A percentile compares a stretch with the other conserved stretches of the same genome.
Evolutionary conservation across 345 rosid genomes (phyloP).

Genomic region (Corchorus olitorius): DNA sequence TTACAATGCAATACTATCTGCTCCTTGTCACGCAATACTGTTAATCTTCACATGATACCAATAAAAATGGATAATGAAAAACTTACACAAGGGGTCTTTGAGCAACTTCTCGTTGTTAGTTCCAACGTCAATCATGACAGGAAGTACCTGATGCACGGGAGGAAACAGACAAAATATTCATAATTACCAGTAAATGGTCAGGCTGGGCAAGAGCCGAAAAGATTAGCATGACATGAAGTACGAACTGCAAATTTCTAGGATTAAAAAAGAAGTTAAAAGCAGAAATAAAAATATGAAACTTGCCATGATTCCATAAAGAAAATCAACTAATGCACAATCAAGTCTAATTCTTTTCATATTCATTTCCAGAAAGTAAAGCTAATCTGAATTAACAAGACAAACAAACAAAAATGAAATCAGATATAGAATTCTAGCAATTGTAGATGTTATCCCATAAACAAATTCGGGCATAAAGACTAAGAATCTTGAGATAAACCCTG

Average conservation of each 20-base stretch:
- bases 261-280: background rate
- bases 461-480: background rate
- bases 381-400: background rate
- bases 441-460: background rate
- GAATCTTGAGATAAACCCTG: background rate
- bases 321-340: background rate
- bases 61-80: conserved; percentile 18
- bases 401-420: background rate
- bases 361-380: background rate
- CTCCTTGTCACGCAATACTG: background rate
- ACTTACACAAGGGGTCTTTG: conserved; percentile 81
- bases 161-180: background rate
- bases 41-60: background rate
- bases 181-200: background rate
- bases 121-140: conserved; percentile 99
- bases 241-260: background rate
- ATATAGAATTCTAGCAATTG: conserved; percentile 6
- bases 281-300: background rate
- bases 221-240: conserved; percentile 6
- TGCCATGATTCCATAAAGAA: background rate
- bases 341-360: background rate
- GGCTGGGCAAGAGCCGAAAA: conserved; percentile 2
- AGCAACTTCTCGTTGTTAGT: conserved; percentile 95
- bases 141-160: conserved; percentile 70
- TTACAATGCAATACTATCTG: background rate